Percentiles rank a stretch among this genome's conserved stretches.
These are phyloP conservation scores for Raphanus hybrid DNA, from an alignment of 441 rosid genomes.

Conservation along the genomic window DNA sequence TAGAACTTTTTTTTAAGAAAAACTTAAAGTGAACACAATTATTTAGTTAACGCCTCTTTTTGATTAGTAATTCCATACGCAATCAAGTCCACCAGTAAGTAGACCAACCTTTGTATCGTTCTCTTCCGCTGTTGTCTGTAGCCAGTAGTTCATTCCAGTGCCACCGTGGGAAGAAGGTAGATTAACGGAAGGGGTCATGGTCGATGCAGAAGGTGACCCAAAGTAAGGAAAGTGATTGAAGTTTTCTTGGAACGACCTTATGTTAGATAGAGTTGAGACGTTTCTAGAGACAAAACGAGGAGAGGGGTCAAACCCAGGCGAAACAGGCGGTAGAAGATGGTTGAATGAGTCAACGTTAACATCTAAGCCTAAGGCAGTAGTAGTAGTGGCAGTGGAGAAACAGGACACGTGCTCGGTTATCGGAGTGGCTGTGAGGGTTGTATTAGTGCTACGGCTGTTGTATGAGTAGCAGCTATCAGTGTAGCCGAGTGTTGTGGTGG, in stretches of 20 bases:
- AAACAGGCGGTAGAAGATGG: constrained; percentile 17
- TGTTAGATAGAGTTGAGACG: constrained; percentile 59
- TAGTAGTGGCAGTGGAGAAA: constrained; percentile 89
- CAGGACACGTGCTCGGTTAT: constrained; percentile 97
- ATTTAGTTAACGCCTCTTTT: background rate
- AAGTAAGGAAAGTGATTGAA: constrained; percentile 62
- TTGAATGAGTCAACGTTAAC: constrained; percentile 28
- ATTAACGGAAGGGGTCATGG: constrained; percentile 30
- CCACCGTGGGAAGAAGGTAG: constrained; percentile 39
- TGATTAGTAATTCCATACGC: constrained; percentile 67
- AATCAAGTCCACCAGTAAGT: constrained; percentile 66
- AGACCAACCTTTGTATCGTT: constrained; percentile 47
- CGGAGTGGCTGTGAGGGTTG: constrained; percentile 39
- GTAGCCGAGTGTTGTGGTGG: constrained; percentile 29
- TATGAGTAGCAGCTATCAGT: constrained; percentile 63
- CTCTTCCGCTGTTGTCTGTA: constrained; percentile 39
- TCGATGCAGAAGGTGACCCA: constrained; percentile 38
- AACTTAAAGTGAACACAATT: constrained; percentile 32
- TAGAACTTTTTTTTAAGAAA: background rate
- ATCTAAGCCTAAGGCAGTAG: constrained; percentile 45
- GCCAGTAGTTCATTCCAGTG: constrained; percentile 48
- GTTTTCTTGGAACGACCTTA: constrained; percentile 84
- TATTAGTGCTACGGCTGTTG: constrained; percentile 49
- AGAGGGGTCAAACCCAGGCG: constrained; percentile 35
- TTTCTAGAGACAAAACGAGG: constrained; percentile 47